phyloP scores from a whole-genome alignment of 75 land plant genomes.

The Azolla pinnata region DNA sequence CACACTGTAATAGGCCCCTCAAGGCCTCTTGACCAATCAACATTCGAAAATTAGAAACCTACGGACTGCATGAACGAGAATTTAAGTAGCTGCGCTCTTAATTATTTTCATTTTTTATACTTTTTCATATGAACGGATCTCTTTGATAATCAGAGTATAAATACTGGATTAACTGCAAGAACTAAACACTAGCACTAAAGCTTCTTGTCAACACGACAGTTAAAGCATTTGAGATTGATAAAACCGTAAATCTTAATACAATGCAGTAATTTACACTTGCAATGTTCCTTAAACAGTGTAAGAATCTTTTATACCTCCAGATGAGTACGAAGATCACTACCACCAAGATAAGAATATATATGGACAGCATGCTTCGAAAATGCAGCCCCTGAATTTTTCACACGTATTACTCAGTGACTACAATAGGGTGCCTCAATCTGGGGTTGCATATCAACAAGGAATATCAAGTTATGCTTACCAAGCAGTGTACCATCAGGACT shows the following conservation, averaged over 20 bases:
- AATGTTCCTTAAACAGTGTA: too few relatives aligned
- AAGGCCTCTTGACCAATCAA: not conserved
- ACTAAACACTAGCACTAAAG: too few relatives aligned
- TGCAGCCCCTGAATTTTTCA: slow-evolving; percentile 44
- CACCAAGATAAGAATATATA: slow-evolving; percentile 47
- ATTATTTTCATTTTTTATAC: too few relatives aligned
- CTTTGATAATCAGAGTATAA: too few relatives aligned
- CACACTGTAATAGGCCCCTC: too few relatives aligned
- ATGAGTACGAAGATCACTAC: slow-evolving; percentile 48
- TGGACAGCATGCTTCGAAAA: slow-evolving; percentile 68
- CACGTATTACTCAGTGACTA: not conserved
- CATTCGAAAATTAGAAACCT: too few relatives aligned
- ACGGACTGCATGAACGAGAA: not conserved
- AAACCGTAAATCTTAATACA: too few relatives aligned
- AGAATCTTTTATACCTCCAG: slow-evolving; percentile 43
- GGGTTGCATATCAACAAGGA: not conserved
- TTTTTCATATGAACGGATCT: too few relatives aligned
- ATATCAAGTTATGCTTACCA: slow-evolving; percentile 32
- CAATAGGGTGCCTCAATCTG: not conserved
- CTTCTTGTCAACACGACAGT: too few relatives aligned
- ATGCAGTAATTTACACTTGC: too few relatives aligned
- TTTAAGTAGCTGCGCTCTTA: not conserved
- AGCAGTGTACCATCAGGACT: slow-evolving; percentile 72
- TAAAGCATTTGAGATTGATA: too few relatives aligned
- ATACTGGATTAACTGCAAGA: too few relatives aligned